A percentile compares a stretch with the other conserved stretches of the same genome.
phyloP scores from a whole-genome alignment of 345 rosid species.

The Microthlaspi erraticum region DNA sequence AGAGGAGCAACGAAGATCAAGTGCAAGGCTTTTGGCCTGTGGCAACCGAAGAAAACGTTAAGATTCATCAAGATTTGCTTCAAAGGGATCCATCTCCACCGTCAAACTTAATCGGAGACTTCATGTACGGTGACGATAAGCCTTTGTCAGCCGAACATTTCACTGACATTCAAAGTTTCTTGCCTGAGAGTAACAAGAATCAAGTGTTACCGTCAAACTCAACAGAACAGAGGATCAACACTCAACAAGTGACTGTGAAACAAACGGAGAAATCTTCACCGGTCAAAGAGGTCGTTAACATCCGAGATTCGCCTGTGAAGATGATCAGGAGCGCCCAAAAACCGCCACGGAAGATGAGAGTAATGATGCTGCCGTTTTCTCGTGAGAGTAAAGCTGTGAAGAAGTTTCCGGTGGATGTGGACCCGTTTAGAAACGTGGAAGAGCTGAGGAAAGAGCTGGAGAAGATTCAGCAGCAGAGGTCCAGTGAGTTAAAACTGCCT shows the following conservation, averaged over 20 bases:
- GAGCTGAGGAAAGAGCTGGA: conserved; percentile 70
- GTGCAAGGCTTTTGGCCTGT: too few species aligned
- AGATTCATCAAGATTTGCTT: background rate
- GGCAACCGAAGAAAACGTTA: too few species aligned
- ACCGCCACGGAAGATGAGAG: conserved; percentile 1
- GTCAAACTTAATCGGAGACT: background rate
- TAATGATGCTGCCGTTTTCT: conserved; percentile 44
- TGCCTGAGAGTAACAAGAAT: background rate
- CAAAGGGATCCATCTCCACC: background rate
- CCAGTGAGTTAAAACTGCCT: conserved; percentile 53
- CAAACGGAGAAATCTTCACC: background rate
- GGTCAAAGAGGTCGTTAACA: conserved; percentile 12
- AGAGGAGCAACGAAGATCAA: too few species aligned
- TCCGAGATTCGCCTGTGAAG: conserved; percentile 10
- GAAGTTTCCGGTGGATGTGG: conserved; percentile 62
- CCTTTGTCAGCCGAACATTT: conserved; percentile 34
- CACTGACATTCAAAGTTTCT: conserved; percentile 23
- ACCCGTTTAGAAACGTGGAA: conserved; percentile 55
- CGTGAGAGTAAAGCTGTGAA: conserved; percentile 40
- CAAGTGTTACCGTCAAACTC: conserved; percentile 6
- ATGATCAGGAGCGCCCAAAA: background rate
- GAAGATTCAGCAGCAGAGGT: conserved; percentile 51
- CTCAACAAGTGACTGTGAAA: conserved; percentile 36
- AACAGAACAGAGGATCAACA: background rate
- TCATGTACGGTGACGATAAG: background rate